Evolutionary conservation across 192 early-diverging fungal genomes (phyloP), one percentile per base, ranked within the genome.

Genomic region (Backusella parvicylindrica): DNA sequence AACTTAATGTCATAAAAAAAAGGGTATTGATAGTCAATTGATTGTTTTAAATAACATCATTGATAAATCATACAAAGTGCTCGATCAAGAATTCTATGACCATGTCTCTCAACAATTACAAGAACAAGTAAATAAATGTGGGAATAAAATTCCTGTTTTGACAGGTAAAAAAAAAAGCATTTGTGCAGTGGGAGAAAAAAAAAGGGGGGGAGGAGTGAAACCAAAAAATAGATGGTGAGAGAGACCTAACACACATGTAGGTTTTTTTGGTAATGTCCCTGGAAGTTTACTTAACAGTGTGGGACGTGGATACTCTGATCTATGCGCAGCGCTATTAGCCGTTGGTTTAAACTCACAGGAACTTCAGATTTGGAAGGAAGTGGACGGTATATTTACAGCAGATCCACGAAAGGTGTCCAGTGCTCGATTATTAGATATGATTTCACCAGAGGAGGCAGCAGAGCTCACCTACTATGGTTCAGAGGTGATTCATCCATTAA

Each of bases 1-100:
- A 31, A 33, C 7, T 15, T 35, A 33, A 31, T 31, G 4, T 26
- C 3, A 6, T 35, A 32, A 16, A 66, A 32, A 18, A 18, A 66
- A 92, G 85, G 95, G 95, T 8, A 84, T 98, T 18, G 85, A 93
- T 70, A 89, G 97, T 9, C 85, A 86, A 70, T 98, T 94, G 84
- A 86, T 99, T 50, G 94, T 92, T 78, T 84, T 98, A 13, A 95
- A 95, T 64, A 93, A 94, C 77, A 87, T 95, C 38, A 88, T 98
- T 72, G 91, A 92, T 38, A 83, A 90, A 47, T 82, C 90, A 36
- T 99, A 97, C 83, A 93, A 96, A 37, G 79, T 88, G 21, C 79
- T 99, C 18, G 95, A 96, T 79, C 98, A 99, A 85, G 84, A 84
- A n/a, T 99, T 99, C 80, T 99, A 99, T 75, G 95, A 99, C 79